Base-by-base conservation (phyloP, 2,329 filamentous ascomycete genomes). In the Tolypocladium ophioglossoides region DNA sequence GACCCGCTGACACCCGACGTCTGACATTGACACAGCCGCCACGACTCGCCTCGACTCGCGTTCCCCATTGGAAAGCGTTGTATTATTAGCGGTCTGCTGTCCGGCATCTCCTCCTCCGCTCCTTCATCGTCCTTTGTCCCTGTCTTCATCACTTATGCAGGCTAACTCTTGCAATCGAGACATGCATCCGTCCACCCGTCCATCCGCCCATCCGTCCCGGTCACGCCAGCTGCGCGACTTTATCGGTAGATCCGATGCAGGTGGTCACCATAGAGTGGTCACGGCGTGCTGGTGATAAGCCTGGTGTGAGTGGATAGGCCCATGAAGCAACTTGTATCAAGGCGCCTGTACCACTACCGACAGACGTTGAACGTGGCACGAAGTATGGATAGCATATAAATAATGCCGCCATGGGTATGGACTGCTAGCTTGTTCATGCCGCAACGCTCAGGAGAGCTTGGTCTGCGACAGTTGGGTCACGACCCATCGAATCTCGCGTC, bases 1-100 rank as follows among this genome's bases (percentile, higher is more conserved):
- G 47, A 50, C n/a, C n/a, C n/a, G 48, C 35, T 37, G 48, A 38
- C 37, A 27, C 32, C 20, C 20, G 12, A 27, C 27, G 39, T 24
- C 30, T 35, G 49, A 41, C 20, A 51, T 22, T 52, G 51, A 52
- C 40, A 52, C 51, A 52, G 37, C 37, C 51, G 38, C 38, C 38
- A 12, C 27, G 30, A n/a, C 20, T 11, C 38, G n/a, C n/a, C n/a
- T 32, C 38, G 38, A 44, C n/a, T n/a, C n/a, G n/a, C n/a, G n/a
- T n/a, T n/a, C n/a, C n/a, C n/a, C n/a, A n/a, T n/a, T n/a, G n/a
- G n/a, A n/a, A n/a, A n/a, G n/a, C n/a, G n/a, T n/a, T n/a, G n/a
- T n/a, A n/a, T 3, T 44, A 3, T 3, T 27, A 27, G 3, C 27
- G 6, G 27, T 27, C 27, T 27, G 27, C 27, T 27, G n/a, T 27